phyloP scores from a whole-genome alignment of 345 rosid species.

The Lenwebbia sp. region DNA sequence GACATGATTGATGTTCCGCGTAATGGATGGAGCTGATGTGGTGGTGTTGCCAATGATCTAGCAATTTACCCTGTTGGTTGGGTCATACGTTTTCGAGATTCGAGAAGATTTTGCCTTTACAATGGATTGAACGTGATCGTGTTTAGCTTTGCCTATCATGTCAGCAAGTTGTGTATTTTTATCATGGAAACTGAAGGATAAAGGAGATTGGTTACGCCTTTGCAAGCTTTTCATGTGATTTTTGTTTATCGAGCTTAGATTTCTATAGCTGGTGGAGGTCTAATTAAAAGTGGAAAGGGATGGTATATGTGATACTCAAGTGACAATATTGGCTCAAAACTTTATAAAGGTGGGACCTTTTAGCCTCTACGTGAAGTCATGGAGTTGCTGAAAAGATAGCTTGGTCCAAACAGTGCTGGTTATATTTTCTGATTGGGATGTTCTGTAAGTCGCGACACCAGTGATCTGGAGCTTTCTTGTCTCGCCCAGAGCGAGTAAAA shows the following conservation, averaged over 20 bases:
- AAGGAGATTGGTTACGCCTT: not conserved
- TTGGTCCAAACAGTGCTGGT: not conserved
- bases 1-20: not conserved
- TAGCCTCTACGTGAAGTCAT: not conserved
- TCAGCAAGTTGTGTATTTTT: not conserved
- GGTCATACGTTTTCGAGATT: not conserved
- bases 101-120: not conserved
- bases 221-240: not conserved
- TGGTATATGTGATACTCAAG: not conserved
- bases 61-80: not conserved
- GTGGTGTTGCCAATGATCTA: not conserved
- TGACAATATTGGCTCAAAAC: not conserved
- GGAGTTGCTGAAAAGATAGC: not conserved
- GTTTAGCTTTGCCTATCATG: not conserved
- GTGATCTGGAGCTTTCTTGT: not conserved
- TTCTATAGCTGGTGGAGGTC: not conserved
- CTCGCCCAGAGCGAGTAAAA: not conserved
- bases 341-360: not conserved
- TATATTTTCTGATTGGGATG: not conserved
- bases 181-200: not conserved
- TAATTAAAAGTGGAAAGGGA: not conserved
- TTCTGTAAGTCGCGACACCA: not conserved
- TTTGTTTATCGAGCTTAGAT: not conserved
- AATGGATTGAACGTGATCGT: not conserved
- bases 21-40: not conserved